These are phyloP conservation scores for Thymus mandschuricus DNA, from an alignment of 257 asterid species.

Conservation along the genomic window DNA sequence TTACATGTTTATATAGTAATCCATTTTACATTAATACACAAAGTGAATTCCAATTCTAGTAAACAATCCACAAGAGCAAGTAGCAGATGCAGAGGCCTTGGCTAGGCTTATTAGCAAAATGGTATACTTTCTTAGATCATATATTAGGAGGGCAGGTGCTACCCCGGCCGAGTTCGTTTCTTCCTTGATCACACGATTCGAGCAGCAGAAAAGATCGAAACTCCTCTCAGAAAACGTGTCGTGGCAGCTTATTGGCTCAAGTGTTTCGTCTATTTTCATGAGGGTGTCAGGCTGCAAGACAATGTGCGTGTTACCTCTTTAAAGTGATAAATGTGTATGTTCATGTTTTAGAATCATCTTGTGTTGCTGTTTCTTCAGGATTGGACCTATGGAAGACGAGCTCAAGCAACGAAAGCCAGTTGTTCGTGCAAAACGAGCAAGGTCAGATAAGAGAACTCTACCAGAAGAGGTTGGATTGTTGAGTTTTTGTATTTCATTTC, in stretches of 20 bases:
- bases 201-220: not conserved
- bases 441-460: slow-evolving; percentile 5
- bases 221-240: slow-evolving; percentile 4
- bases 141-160: slow-evolving; percentile 28
- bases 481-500: no score
- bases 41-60: slow-evolving; percentile 39
- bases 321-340: not conserved
- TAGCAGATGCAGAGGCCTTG: slow-evolving; percentile 65
- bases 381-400: slow-evolving; percentile 45
- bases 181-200: slow-evolving; percentile 42
- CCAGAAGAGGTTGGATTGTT: slow-evolving; percentile 44
- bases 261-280: slow-evolving; percentile 41
- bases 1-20: not conserved
- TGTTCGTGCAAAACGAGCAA: no score
- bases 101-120: slow-evolving; percentile 47
- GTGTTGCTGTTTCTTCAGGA: slow-evolving; percentile 32
- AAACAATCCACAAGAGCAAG: slow-evolving; percentile 62
- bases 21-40: not conserved
- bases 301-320: slow-evolving; percentile 39
- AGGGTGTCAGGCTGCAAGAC: slow-evolving; percentile 41
- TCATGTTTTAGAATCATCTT: not conserved
- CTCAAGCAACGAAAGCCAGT: no score
- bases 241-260: slow-evolving; percentile 47
- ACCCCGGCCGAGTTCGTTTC: slow-evolving; percentile 52
- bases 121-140: slow-evolving; percentile 44